Conservation (phyloP, 352 stramenopile species). For the Phytophthora niederhauseri region DNA sequence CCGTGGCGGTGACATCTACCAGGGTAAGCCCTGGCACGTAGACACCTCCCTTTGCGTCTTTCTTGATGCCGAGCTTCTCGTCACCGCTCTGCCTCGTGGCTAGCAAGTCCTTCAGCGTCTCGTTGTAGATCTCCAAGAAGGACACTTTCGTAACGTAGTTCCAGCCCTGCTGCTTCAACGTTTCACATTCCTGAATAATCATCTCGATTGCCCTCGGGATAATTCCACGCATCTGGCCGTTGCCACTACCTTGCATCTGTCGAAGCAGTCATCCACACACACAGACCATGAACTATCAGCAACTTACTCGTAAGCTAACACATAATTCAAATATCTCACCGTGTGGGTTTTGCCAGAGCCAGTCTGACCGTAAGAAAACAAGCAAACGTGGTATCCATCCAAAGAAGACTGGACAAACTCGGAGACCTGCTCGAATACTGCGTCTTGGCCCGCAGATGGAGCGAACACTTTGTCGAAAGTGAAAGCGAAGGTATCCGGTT, state of each 20-base stretch:
- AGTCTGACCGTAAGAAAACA: slow-evolving; percentile 97
- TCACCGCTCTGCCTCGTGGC: slow-evolving; percentile 54
- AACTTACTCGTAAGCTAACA: not conserved
- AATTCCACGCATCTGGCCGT: slow-evolving; percentile 96
- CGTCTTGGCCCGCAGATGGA: slow-evolving; percentile 92
- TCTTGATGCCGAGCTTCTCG: slow-evolving; percentile 76
- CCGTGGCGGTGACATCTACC: slow-evolving; percentile 53
- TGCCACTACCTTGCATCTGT: slow-evolving; percentile 97
- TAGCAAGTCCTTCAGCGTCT: slow-evolving; percentile 98
- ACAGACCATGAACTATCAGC: not conserved
- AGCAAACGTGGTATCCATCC: slow-evolving; percentile 97
- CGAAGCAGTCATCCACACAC: slow-evolving; percentile 1
- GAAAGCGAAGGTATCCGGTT: slow-evolving; percentile 83
- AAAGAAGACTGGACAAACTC: slow-evolving; percentile 98
- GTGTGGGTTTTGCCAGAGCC: slow-evolving; percentile 96
- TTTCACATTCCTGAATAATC: slow-evolving; percentile 81
- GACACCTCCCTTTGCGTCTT: slow-evolving; percentile 68
- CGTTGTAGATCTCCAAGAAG: slow-evolving; percentile 99
- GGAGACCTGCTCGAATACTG: slow-evolving; percentile 97
- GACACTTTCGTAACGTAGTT: slow-evolving; percentile 96
- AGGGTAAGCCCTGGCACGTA: slow-evolving; percentile 68
- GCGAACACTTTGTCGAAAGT: slow-evolving; percentile 98
- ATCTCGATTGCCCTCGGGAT: slow-evolving; percentile 98
- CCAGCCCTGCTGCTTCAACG: slow-evolving; percentile 89
- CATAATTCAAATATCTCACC: slow-evolving; percentile 32